These are phyloP conservation scores for Podospora pseudocomata DNA, from an alignment of 495 filamentous ascomycete genomes.

Conservation along the genomic window DNA sequence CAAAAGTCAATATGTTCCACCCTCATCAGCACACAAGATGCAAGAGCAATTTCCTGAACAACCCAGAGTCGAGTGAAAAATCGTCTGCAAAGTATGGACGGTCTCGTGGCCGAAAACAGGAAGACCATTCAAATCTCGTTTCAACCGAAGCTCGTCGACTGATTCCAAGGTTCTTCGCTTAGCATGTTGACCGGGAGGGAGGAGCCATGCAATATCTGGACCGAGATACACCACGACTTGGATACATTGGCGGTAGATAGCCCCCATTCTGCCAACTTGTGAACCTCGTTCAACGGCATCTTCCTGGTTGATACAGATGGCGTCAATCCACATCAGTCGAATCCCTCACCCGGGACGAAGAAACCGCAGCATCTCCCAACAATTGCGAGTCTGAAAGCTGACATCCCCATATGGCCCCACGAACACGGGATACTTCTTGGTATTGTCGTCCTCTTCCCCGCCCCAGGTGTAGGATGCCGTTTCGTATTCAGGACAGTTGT, in stretches of 20 bases:
- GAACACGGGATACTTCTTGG: slow-evolving; percentile 20
- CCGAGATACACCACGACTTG: slow-evolving; percentile 30
- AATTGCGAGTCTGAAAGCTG: slow-evolving; percentile 31
- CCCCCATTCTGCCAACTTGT: slow-evolving; percentile 27
- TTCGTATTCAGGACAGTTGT: slow-evolving; percentile 32
- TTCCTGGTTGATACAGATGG: slow-evolving; percentile 31
- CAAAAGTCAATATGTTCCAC: slow-evolving; percentile 23
- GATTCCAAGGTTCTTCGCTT: background rate
- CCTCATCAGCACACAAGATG: slow-evolving; percentile 20
- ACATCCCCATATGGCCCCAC: slow-evolving; percentile 35
- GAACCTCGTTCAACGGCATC: slow-evolving; percentile 17
- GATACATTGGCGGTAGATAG: slow-evolving; percentile 19
- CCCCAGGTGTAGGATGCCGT: slow-evolving; percentile 34
- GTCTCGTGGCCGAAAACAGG: background rate
- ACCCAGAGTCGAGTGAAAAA: slow-evolving; percentile 34
- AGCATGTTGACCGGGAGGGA: slow-evolving; percentile 5
- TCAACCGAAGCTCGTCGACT: background rate
- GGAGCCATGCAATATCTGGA: slow-evolving; percentile 9
- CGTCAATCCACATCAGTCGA: slow-evolving; percentile 25
- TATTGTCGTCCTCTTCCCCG: slow-evolving; percentile 27
- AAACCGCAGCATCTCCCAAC: slow-evolving; percentile 28
- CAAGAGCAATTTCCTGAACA: slow-evolving; percentile 29
- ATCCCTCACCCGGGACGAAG: slow-evolving; percentile 14
- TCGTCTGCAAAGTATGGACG: slow-evolving; percentile 15
- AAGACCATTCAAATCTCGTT: background rate